A percentile compares a stretch with the other conserved stretches of the same genome.
phyloP scores from a whole-genome alignment of 2,329 filamentous ascomycete genomes.

The Hymenoscyphus linearis region DNA sequence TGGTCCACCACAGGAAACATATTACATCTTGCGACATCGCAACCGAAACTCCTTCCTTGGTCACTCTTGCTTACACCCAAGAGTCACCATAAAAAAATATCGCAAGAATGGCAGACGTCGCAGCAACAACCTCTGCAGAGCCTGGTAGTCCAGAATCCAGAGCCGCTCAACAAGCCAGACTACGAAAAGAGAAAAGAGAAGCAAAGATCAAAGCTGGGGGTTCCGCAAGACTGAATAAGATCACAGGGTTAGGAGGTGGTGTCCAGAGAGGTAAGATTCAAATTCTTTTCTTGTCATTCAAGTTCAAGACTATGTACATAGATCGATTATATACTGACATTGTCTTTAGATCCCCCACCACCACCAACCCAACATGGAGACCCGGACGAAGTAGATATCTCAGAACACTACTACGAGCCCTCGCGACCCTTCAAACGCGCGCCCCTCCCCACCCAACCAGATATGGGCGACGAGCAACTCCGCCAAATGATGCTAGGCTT shows the following conservation, averaged over 20 bases:
- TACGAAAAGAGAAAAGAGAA: slow-evolving; percentile 73
- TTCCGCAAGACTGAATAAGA: slow-evolving; percentile 65
- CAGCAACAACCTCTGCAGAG: slow-evolving; percentile 20
- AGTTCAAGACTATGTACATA: not conserved
- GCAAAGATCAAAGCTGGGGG: slow-evolving; percentile 73
- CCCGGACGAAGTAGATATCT: slow-evolving; percentile 75
- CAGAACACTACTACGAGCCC: slow-evolving; percentile 62
- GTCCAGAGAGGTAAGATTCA: slow-evolving; percentile 38
- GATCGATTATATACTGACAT: not conserved
- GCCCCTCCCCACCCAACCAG: slow-evolving; percentile 18
- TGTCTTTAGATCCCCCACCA: slow-evolving; percentile 27
- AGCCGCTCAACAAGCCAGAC: slow-evolving; percentile 61
- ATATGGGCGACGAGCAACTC: slow-evolving; percentile 53
- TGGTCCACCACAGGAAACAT: not conserved
- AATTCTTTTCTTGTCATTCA: not conserved
- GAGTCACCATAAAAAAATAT: too few species aligned
- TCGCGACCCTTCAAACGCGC: slow-evolving; percentile 38
- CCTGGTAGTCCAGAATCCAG: slow-evolving; percentile 30
- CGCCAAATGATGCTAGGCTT: slow-evolving; percentile 61
- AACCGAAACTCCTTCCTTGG: not conserved
- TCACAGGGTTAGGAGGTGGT: slow-evolving; percentile 64
- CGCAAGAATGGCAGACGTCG: slow-evolving; percentile 27
- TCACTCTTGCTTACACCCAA: not conserved
- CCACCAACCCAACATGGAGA: slow-evolving; percentile 45
- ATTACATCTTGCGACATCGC: not conserved